Evolutionary conservation across 495 filamentous ascomycete genomes (phyloP).

Genomic region (Articulospora tetracladia): DNA sequence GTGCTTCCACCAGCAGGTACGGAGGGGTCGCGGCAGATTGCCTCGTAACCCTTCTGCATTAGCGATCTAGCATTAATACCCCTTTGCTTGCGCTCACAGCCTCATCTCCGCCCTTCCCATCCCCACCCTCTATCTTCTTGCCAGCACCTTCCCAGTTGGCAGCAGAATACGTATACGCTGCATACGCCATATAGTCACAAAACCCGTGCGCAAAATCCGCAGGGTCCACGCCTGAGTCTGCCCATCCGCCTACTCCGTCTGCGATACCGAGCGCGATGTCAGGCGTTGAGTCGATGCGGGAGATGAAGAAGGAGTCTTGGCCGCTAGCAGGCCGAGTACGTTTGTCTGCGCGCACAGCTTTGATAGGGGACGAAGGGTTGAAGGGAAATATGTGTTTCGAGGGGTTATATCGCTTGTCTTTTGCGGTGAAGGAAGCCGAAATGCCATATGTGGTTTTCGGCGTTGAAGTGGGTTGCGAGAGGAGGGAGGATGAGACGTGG

Average conservation of each 20-base stretch:
- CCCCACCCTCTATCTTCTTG: background rate
- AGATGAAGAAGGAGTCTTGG: slow-evolving; percentile 95
- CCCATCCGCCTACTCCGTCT: slow-evolving; percentile 95
- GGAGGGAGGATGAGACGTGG: slow-evolving; percentile 3
- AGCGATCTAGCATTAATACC: slow-evolving; percentile 62
- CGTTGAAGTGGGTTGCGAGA: slow-evolving; percentile 6
- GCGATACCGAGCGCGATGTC: slow-evolving; percentile 79
- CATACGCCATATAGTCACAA: slow-evolving; percentile 82
- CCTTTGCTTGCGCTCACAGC: background rate
- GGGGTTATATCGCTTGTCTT: slow-evolving; percentile 70
- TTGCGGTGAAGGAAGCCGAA: slow-evolving; percentile 70
- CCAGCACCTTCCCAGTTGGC: slow-evolving; percentile 12
- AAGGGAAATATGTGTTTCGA: slow-evolving; percentile 70
- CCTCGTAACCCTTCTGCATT: slow-evolving; percentile 80
- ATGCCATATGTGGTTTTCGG: slow-evolving; percentile 58
- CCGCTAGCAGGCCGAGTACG: slow-evolving; percentile 70
- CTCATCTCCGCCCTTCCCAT: background rate
- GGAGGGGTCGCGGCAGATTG: slow-evolving; percentile 64
- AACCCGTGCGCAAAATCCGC: slow-evolving; percentile 95
- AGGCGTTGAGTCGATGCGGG: slow-evolving; percentile 56
- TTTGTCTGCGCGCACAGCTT: slow-evolving; percentile 45
- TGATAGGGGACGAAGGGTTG: slow-evolving; percentile 58
- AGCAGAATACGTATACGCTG: slow-evolving; percentile 51
- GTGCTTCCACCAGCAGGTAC: slow-evolving; percentile 87
- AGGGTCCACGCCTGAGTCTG: slow-evolving; percentile 84